Conservation (phyloP, 2,329 filamentous ascomycete genomes). For the Epichloe sylvatica region DNA sequence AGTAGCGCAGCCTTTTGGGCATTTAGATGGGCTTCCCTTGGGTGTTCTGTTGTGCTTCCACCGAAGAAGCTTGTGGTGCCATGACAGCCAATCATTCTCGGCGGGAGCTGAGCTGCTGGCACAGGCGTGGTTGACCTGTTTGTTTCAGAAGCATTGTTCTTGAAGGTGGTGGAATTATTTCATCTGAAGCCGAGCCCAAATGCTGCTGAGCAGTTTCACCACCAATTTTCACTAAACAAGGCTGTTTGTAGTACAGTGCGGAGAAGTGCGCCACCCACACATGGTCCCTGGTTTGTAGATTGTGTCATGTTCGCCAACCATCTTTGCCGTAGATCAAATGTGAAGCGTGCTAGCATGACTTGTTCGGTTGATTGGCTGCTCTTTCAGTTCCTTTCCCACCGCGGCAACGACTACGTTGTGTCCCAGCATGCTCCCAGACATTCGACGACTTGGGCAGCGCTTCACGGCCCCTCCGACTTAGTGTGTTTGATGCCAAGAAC, state of each 20-base stretch:
- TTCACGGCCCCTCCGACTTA: background rate
- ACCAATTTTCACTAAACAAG: background rate
- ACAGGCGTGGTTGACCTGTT: background rate
- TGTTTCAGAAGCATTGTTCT: too few species aligned
- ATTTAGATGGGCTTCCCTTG: too few species aligned
- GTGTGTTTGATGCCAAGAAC: background rate
- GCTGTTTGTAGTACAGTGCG: background rate
- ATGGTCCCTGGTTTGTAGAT: background rate
- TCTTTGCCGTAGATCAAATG: background rate
- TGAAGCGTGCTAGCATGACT: background rate
- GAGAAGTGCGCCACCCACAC: background rate
- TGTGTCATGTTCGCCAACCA: background rate
- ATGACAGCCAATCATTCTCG: slow-evolving; percentile 1
- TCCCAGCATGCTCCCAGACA: background rate
- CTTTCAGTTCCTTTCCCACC: background rate
- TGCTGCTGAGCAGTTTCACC: background rate
- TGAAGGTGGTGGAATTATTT: too few species aligned
- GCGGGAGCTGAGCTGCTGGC: background rate
- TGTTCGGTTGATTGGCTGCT: background rate
- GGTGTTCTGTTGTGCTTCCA: too few species aligned
- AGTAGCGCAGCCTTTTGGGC: too few species aligned
- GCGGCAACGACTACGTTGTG: background rate
- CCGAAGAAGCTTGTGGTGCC: background rate
- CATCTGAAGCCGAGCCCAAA: too few species aligned
- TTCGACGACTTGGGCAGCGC: background rate